phyloP scores from a whole-genome alignment of 257 asterid genomes.

The Striga asiatica region DNA sequence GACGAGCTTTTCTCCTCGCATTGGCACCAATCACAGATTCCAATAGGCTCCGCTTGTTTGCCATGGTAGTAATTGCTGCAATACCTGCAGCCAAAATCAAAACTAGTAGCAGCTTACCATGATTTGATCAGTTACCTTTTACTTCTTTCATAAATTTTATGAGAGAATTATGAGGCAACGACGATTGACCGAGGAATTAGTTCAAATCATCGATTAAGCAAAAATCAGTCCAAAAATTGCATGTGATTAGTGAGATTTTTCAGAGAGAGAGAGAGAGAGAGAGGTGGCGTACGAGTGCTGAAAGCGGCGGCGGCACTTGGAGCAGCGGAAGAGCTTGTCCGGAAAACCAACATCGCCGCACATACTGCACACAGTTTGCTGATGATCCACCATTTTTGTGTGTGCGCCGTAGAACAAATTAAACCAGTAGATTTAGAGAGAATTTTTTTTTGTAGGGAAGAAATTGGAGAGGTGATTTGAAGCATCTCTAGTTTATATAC shows the following conservation, averaged over 20 bases:
- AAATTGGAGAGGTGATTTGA: neutral
- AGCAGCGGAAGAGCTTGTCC: constrained; percentile 75
- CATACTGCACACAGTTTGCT: constrained; percentile 65
- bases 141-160: no score
- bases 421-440: neutral
- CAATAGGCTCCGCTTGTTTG: constrained; percentile 11
- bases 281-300: constrained; percentile 53
- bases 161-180: no score
- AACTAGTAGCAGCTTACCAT: no score
- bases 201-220: no score
- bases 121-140: no score
- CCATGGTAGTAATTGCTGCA: constrained; percentile 35
- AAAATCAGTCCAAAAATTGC: neutral
- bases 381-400: constrained; percentile 48
- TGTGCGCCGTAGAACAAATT: neutral
- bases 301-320: constrained; percentile 56
- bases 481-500: neutral
- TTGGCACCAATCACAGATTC: constrained; percentile 41
- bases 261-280: neutral
- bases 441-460: no score
- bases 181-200: no score
- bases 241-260: neutral
- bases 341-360: constrained; percentile 84
- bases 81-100: constrained; percentile 32
- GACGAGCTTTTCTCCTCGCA: constrained; percentile 19